Conservation (phyloP, 73 alveolate genomes). For the Tetrahymena elliotti region DNA sequence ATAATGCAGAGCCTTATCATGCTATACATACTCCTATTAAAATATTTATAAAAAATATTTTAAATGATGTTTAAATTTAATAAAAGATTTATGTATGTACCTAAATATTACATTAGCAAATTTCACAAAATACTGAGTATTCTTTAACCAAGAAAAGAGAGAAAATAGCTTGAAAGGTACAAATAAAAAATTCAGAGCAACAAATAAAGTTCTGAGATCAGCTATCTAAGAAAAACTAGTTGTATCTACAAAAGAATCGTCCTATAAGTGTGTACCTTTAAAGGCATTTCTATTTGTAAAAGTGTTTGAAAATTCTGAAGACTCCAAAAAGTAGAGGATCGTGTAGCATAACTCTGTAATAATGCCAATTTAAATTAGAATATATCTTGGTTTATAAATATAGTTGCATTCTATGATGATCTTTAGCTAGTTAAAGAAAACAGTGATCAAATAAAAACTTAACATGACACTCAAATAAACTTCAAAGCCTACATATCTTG, state of each 20-base stretch:
- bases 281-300: not conserved
- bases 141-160: not conserved
- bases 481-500: not conserved
- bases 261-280: not conserved
- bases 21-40: not conserved
- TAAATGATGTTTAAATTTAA: too few species aligned
- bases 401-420: not conserved
- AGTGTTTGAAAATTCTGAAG: not conserved
- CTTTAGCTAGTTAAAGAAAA: not conserved
- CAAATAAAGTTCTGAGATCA: not conserved
- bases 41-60: too few species aligned
- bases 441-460: not conserved
- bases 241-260: not conserved
- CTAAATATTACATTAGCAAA: not conserved
- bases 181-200: not conserved
- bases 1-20: not conserved
- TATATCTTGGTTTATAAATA: not conserved
- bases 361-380: not conserved
- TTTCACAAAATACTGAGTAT: not conserved
- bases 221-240: not conserved
- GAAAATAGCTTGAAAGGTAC: not conserved
- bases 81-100: not conserved
- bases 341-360: not conserved
- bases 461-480: not conserved
- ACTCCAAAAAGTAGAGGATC: not conserved